Conservation (phyloP, 2,329 filamentous ascomycete genomes). For the Pyrenophora seminiperda region DNA sequence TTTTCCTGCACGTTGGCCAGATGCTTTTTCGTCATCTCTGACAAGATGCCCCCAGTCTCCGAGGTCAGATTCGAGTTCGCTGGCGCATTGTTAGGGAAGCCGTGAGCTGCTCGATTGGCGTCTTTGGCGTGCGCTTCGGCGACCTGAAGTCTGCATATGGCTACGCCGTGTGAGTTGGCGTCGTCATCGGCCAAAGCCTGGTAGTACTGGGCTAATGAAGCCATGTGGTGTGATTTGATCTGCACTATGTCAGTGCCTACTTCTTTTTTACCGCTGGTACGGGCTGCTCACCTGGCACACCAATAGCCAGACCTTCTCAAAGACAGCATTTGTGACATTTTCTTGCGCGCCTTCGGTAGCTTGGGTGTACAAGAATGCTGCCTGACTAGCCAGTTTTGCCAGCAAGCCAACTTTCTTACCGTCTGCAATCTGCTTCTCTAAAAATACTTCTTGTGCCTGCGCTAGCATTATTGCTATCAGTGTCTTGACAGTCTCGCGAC, state of each 20-base stretch:
- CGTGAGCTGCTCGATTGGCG: constrained; percentile 74
- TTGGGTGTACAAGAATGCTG: constrained; percentile 84
- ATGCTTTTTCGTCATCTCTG: constrained; percentile 86
- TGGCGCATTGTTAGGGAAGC: constrained; percentile 79
- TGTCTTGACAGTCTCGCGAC: constrained; percentile 92
- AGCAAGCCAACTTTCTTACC: constrained; percentile 90
- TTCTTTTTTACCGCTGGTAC: background rate
- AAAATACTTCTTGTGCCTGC: constrained; percentile 94
- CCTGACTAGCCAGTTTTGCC: constrained; percentile 91
- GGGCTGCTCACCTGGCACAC: constrained; percentile 70
- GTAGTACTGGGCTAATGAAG: constrained; percentile 88
- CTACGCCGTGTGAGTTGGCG: constrained; percentile 81
- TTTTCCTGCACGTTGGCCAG: constrained; percentile 80
- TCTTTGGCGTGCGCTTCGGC: constrained; percentile 81
- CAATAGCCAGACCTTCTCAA: constrained; percentile 91
- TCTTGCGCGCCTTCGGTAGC: constrained; percentile 90
- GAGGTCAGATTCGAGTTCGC: constrained; percentile 81
- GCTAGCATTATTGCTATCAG: constrained; percentile 91
- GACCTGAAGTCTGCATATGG: constrained; percentile 79
- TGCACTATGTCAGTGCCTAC: constrained; percentile 45
- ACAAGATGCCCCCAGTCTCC: constrained; percentile 74
- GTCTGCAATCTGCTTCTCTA: constrained; percentile 93
- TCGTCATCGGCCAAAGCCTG: constrained; percentile 92
- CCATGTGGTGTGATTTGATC: constrained; percentile 80
- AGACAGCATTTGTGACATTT: constrained; percentile 86